Base-by-base conservation (phyloP, 345 rosid genomes). In the Aquilaria yunnanensis region DNA sequence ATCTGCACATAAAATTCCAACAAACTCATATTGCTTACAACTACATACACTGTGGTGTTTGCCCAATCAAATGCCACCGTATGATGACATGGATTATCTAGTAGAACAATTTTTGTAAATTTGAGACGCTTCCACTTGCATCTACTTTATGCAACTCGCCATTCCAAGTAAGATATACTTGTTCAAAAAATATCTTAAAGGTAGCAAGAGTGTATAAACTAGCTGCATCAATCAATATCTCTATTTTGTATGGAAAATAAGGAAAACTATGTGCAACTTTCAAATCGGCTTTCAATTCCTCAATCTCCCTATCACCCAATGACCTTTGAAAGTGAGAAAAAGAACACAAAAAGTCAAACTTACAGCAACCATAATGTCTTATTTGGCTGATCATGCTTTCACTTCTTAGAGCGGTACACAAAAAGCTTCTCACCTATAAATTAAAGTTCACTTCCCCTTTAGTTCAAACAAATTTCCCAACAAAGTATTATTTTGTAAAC, bases 11-110 rank as follows among this genome's bases (percentile, higher is more conserved):
- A 78, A 66, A 46, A 74, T 57, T 60, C 77, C 77, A 62, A 71
- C 60, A 31, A 37, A 78, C 72, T 74, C 78, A 59, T 65, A 74
- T 62, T 74, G 71, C 78, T 54, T 68, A 57, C 78, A 78, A 12
- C 48, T 51, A 60, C 81, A 73, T 6, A 53, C 55, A 74, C 57
- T n/a, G 31, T 62, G 57, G 54, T 59, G 30, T 74, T 66, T 2
- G 59, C 41, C 41, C 30, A 68, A 50, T 66, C 66, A 54, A 57
- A 74, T 32, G 54, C 60, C 1, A 73, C 73, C 7, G 1, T 6
- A 30, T 70, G 65, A 58, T 67, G 73, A 45, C 49, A 51, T 12
- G 12, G 59, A 53, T 71, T 66, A 32, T 59, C 74, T 14, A 65
- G 68, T 12, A 62, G 58, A 61, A 63, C 66, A 51, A 71, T 16